Conservation (phyloP, 78 protist genomes). For the Dictyostelium discoideum region DNA sequence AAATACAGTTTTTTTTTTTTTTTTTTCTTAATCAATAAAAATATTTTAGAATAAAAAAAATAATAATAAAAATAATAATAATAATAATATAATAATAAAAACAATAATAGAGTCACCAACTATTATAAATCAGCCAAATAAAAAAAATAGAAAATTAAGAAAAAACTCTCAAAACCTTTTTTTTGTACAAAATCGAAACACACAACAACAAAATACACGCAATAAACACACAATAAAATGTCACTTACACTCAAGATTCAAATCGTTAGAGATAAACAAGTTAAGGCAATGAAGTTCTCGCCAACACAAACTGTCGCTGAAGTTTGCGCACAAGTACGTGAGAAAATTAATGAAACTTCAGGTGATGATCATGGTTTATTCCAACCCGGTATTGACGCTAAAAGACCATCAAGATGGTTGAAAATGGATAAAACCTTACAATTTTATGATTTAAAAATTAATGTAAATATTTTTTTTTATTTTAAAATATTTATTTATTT, state of each 20-base stretch:
- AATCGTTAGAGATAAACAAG: constrained; percentile 77
- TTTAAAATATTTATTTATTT: not conserved
- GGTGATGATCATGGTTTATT: constrained; percentile 87
- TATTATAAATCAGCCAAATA: not conserved
- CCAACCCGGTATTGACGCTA: constrained; percentile 81
- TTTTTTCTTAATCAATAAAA: not conserved
- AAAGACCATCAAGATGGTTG: constrained; percentile 85
- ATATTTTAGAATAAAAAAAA: not conserved
- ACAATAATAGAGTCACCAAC: not conserved
- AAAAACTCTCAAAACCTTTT: not conserved
- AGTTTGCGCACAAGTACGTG: constrained; percentile 78
- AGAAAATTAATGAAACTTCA: constrained; percentile 61
- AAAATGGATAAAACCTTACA: constrained; percentile 76
- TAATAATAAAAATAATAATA: not conserved
- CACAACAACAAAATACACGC: not conserved
- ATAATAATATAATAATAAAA: not conserved
- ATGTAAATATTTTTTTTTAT: constrained; percentile 29
- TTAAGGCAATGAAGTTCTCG: constrained; percentile 82
- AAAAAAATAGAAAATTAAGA: not conserved
- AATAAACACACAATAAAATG: constrained; percentile 35
- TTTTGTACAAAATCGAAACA: constrained; percentile 6
- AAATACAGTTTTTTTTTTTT: not conserved
- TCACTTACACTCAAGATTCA: constrained; percentile 77
- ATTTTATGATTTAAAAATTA: constrained; percentile 73
- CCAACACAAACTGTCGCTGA: constrained; percentile 79